Conservation (phyloP, 192 early-diverging fungal species). For the Umbelopsis isabellina region DNA sequence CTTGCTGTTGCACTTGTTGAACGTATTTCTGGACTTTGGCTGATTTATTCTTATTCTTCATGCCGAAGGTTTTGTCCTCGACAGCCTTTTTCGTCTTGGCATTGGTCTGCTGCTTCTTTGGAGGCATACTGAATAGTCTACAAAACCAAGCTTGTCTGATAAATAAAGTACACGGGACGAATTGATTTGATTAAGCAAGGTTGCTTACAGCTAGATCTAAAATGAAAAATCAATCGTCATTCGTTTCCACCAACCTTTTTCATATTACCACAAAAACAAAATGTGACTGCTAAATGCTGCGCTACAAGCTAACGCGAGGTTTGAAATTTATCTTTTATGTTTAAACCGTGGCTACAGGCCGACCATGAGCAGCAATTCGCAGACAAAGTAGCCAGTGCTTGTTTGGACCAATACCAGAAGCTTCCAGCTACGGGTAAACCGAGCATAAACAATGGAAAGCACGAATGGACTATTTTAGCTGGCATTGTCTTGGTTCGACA, state of each 20-base stretch:
- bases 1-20: conserved; percentile 88
- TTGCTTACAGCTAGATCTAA: not conserved
- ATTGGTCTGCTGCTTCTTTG: conserved; percentile 70
- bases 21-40: conserved; percentile 91
- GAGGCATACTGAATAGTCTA: conserved; percentile 64
- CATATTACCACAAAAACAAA: conserved; percentile 12
- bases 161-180: not conserved
- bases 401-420: conserved; percentile 53
- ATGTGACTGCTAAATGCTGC: not conserved
- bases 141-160: not conserved
- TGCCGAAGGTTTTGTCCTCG: conserved; percentile 98
- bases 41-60: conserved; percentile 99
- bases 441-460: conserved; percentile 44
- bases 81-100: conserved; percentile 79
- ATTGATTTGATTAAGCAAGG: not conserved
- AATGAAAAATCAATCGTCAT: not conserved
- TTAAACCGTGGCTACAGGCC: not conserved
- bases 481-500: conserved; percentile 61
- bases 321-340: not conserved
- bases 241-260: not conserved
- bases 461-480: conserved; percentile 88
- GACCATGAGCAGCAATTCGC: conserved; percentile 24
- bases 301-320: not conserved
- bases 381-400: conserved; percentile 52
- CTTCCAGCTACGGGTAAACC: conserved; percentile 85